Conservation (phyloP, 192 early-diverging fungal genomes). For the Funneliformis geosporum region DNA sequence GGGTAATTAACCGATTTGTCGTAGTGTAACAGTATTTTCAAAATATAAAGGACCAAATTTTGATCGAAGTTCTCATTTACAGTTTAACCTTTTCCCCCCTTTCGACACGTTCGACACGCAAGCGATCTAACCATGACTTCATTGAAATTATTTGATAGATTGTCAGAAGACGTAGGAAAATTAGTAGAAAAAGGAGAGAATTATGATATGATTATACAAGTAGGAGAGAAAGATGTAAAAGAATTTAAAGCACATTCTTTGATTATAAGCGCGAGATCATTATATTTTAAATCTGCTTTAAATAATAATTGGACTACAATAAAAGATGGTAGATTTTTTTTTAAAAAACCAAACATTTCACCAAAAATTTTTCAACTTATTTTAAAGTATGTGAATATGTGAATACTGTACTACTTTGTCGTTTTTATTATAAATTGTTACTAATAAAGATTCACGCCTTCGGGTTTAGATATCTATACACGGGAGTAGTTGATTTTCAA, state of each 20-base stretch:
- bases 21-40: too few species aligned
- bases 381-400: constrained; percentile 17
- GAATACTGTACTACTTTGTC: background rate
- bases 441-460: too few species aligned
- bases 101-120: too few species aligned
- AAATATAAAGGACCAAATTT: too few species aligned
- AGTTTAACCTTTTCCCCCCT: too few species aligned
- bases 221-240: constrained; percentile 14
- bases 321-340: constrained; percentile 7
- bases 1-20: too few species aligned
- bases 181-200: background rate
- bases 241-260: constrained; percentile 12
- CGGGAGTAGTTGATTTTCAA: background rate
- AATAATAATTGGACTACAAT: background rate
- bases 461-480: constrained; percentile 21
- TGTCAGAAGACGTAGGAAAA: background rate
- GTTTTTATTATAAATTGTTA: background rate
- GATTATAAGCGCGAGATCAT: background rate
- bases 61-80: too few species aligned
- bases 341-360: constrained; percentile 18
- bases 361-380: constrained; percentile 12
- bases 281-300: constrained; percentile 7
- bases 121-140: too few species aligned
- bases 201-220: constrained; percentile 20
- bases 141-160: background rate